These are phyloP conservation scores for Diaporthe sp. DNA, from an alignment of 2,329 filamentous ascomycete genomes.

Conservation along the genomic window DNA sequence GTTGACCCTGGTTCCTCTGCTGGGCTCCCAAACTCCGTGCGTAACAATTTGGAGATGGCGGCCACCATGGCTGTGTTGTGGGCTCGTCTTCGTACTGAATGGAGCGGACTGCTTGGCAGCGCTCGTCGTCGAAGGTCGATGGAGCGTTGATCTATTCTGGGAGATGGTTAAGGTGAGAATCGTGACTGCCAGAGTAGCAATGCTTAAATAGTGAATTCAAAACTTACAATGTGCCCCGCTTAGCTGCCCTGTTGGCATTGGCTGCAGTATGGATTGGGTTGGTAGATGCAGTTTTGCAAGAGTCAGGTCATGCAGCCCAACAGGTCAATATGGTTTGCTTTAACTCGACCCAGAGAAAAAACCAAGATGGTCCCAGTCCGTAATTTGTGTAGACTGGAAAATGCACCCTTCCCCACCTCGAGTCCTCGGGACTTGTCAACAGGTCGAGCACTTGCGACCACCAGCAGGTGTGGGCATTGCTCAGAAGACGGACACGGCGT, in stretches of 20 bases:
- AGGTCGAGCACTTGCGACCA: not conserved
- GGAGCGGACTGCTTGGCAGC: not conserved
- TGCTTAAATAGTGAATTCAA: not conserved
- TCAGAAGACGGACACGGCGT: not conserved
- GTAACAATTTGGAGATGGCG: not conserved
- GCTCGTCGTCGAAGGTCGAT: not conserved
- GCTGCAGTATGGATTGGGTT: not conserved
- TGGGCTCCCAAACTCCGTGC: not conserved
- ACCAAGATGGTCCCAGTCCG: not conserved
- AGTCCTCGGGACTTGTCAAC: not conserved
- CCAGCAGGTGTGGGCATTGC: not conserved
- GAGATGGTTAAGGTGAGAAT: not conserved
- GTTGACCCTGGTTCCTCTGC: not conserved
- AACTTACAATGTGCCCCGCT: constrained; percentile 4
- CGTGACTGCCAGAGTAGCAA: constrained; percentile 2
- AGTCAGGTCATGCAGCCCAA: not conserved
- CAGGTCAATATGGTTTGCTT: not conserved
- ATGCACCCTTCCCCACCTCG: not conserved
- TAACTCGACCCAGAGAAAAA: constrained; percentile 5
- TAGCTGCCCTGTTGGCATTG: not conserved
- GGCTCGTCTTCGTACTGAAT: not conserved
- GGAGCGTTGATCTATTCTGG: not conserved
- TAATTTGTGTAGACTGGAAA: not conserved
- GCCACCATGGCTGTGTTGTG: not conserved
- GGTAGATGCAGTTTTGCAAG: not conserved